Conservation (phyloP, 176 grass and related monocot genomes). For the Phoenix dactylifera region DNA sequence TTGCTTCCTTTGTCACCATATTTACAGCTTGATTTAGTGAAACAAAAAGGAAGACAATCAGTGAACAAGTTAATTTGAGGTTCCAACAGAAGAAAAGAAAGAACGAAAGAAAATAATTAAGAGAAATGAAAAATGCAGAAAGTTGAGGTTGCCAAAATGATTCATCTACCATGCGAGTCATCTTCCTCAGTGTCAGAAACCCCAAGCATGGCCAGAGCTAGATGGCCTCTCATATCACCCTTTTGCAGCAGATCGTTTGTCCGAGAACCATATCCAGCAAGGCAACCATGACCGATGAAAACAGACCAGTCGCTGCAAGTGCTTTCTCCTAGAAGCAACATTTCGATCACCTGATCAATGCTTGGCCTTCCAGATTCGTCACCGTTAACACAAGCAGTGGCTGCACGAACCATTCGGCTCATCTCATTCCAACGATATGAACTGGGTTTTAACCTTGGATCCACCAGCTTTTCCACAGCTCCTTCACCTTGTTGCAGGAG, state of each 20-base stretch:
- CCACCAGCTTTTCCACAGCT: conserved; percentile 26
- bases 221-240: conserved; percentile 33
- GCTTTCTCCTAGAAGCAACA: conserved; percentile 24
- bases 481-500: conserved; percentile 29
- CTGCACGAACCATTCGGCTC: conserved; percentile 23
- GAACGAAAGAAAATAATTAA: no score
- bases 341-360: conserved; percentile 30
- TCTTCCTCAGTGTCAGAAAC: conserved; percentile 42
- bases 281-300: conserved; percentile 31
- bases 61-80: no score
- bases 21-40: no score
- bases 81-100: no score
- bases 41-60: no score
- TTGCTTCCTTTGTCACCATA: no score
- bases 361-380: conserved; percentile 30
- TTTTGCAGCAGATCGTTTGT: conserved; percentile 16
- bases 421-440: conserved; percentile 20
- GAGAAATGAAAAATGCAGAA: no score
- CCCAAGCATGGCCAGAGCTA: conserved; percentile 41
- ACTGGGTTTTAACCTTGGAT: conserved; percentile 28
- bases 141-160: neutral
- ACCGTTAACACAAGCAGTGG: conserved; percentile 24
- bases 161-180: conserved; percentile 22
- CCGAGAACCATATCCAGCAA: conserved; percentile 24
- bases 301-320: conserved; percentile 24